Conservation (phyloP, 1,139 yeast genomes). For the Candida neerlandica region DNA sequence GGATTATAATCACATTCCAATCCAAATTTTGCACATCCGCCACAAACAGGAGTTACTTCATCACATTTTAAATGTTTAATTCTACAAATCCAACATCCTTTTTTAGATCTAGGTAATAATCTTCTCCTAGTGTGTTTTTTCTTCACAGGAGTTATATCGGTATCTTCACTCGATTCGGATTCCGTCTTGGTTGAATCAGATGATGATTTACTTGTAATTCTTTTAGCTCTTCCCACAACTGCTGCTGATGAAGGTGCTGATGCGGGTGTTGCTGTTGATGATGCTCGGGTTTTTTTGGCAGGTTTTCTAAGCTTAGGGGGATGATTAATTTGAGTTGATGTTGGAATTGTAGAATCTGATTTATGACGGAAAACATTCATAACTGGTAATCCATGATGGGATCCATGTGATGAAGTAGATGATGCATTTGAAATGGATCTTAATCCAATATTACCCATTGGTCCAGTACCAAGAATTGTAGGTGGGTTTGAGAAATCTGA, state of each 20-base stretch:
- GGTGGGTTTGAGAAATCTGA: constrained; percentile 7
- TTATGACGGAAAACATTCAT: constrained; percentile 32
- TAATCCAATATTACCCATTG: neutral
- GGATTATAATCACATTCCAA: constrained; percentile 47
- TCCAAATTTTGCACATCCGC: constrained; percentile 44
- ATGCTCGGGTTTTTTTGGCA: neutral
- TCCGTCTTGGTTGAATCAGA: constrained; percentile 2
- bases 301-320: neutral
- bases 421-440: constrained; percentile 14
- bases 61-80: constrained; percentile 53
- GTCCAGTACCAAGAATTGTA: neutral
- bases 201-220: constrained; percentile 3
- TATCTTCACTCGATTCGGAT: neutral
- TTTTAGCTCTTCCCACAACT: too few species aligned
- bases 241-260: too few species aligned
- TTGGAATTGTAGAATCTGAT: constrained; percentile 21
- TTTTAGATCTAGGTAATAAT: constrained; percentile 44
- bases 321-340: constrained; percentile 13
- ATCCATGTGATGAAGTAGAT: constrained; percentile 12
- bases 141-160: constrained; percentile 10
- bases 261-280: constrained; percentile 1
- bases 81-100: constrained; percentile 55
- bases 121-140: constrained; percentile 47
- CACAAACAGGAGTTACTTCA: constrained; percentile 42
- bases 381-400: constrained; percentile 11